Evolutionary conservation across 495 filamentous ascomycete species (phyloP), one percentile per base, ranked within the genome.

Genomic region (Aspergillus sclerotioniger): DNA sequence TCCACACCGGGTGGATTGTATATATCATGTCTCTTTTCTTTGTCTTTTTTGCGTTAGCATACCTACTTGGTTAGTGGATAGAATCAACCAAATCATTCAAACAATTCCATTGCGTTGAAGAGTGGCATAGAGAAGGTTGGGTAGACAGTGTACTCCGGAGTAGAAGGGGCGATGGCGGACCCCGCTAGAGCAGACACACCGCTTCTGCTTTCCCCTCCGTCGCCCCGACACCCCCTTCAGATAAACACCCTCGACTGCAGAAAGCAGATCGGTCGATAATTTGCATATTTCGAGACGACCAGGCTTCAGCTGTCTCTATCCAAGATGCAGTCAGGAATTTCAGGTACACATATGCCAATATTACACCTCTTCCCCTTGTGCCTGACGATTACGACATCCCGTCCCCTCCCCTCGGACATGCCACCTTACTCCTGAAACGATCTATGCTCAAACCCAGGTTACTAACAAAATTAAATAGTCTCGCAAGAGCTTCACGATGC

Each of bases 291-390:
- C 9, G 25, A 25, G 25, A 46, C 15, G 54, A 28, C 21, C 44
- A 41, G 29, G 3, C 41, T 54, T 39, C 47, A 52, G 44, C 16
- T 39, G 43, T 61, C 15, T 35, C 44, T 44, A 57, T 60, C 33
- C 70, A 74, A 68, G 59, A 95, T 95, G 90, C 90, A 95, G 81
- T 95, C 90, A 15, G 90, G 90, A 73, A 95, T 95, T 64, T 84
- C 88, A 73, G 89, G 89, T 90, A 77, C 58, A 77, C 58, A 68
- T 49, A 10, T 47, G n/a, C 16, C 45, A 21, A 12, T n/a, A 16
- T 56, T 13, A 46, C n/a, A n/a, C 29, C 35, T 17, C 16, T 25
- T 20, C 25, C n/a, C 20, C 31, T 8, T 5, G 20, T 29, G 31
- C 46, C 20, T 49, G 46, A 15, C 21, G 8, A 31, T 49, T 49